These are phyloP conservation scores for Verticillium alfalfae DNA, from an alignment of 2,329 filamentous ascomycete species.

Conservation along the genomic window DNA sequence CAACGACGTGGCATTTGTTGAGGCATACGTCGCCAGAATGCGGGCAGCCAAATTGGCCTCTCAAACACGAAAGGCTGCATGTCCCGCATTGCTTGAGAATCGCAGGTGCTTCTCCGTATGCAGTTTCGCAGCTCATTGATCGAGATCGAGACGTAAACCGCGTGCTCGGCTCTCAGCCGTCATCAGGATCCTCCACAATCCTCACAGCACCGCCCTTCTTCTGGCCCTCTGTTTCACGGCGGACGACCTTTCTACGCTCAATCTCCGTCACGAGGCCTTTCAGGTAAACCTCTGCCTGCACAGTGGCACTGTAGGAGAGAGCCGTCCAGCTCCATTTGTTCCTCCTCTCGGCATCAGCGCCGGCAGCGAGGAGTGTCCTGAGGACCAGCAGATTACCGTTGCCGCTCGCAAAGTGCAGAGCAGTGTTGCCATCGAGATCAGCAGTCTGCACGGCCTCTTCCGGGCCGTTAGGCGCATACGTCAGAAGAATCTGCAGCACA, in stretches of 20 bases:
- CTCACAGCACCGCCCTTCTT: slow-evolving; percentile 37
- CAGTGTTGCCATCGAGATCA: slow-evolving; percentile 76
- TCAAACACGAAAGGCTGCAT: too few relatives aligned
- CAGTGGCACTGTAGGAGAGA: slow-evolving; percentile 74
- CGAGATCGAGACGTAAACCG: too few relatives aligned
- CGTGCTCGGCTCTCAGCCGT: slow-evolving; percentile 18
- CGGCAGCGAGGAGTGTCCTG: slow-evolving; percentile 70
- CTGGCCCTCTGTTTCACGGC: slow-evolving; percentile 28
- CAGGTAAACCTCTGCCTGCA: slow-evolving; percentile 80
- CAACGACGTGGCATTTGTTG: too few relatives aligned
- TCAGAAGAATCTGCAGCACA: slow-evolving; percentile 58
- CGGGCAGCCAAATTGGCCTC: too few relatives aligned
- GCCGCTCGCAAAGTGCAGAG: slow-evolving; percentile 78
- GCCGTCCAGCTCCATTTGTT: slow-evolving; percentile 81
- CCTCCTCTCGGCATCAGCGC: slow-evolving; percentile 65
- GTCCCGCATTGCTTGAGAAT: too few relatives aligned
- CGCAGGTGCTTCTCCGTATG: too few relatives aligned
- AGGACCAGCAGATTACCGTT: slow-evolving; percentile 75
- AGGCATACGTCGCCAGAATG: too few relatives aligned
- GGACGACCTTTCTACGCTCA: slow-evolving; percentile 50
- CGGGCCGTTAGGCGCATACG: slow-evolving; percentile 51
- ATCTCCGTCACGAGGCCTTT: slow-evolving; percentile 70
- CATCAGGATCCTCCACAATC: slow-evolving; percentile 34
- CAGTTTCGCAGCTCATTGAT: too few relatives aligned
- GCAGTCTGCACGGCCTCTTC: slow-evolving; percentile 46